Evolutionary conservation across 2,329 filamentous ascomycete species (phyloP).

Genomic region (Diaporthe velutina): DNA sequence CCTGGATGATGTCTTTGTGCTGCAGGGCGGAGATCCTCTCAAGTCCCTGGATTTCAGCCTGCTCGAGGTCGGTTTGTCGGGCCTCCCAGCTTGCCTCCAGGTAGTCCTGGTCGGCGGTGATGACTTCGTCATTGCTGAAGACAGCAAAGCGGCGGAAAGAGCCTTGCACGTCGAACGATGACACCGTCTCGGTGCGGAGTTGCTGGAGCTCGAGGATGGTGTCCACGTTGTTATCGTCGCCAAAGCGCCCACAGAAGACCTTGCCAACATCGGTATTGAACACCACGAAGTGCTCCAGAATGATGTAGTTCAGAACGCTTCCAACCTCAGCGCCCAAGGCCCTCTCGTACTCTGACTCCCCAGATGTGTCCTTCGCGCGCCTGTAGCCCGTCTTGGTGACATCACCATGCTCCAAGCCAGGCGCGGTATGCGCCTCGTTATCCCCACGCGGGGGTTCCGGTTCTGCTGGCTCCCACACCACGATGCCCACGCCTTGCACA

Average conservation of each 20-base stretch:
- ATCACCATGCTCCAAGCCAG: background rate
- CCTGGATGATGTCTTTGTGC: conserved; percentile 11
- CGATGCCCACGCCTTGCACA: conserved; percentile 6
- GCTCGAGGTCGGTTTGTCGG: background rate
- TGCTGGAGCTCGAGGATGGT: background rate
- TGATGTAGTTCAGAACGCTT: background rate
- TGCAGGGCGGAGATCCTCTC: background rate
- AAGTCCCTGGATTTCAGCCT: background rate
- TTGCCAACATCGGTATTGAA: conserved; percentile 14
- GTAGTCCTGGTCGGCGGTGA: background rate
- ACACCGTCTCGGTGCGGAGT: background rate
- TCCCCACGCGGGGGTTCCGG: background rate
- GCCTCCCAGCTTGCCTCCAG: conserved; percentile 3
- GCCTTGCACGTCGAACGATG: conserved; percentile 1
- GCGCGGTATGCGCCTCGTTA: background rate
- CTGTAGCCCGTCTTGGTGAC: background rate
- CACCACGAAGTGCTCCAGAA: background rate
- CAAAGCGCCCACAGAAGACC: background rate
- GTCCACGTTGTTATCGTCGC: background rate
- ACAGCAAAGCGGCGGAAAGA: conserved; percentile 15
- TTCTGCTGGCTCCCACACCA: background rate
- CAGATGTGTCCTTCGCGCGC: background rate
- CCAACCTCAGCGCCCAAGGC: background rate
- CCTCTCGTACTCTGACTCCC: conserved; percentile 3
- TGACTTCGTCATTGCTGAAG: background rate